Conservation (phyloP, 2,329 filamentous ascomycete species). For the Harringtonia aguacate region DNA sequence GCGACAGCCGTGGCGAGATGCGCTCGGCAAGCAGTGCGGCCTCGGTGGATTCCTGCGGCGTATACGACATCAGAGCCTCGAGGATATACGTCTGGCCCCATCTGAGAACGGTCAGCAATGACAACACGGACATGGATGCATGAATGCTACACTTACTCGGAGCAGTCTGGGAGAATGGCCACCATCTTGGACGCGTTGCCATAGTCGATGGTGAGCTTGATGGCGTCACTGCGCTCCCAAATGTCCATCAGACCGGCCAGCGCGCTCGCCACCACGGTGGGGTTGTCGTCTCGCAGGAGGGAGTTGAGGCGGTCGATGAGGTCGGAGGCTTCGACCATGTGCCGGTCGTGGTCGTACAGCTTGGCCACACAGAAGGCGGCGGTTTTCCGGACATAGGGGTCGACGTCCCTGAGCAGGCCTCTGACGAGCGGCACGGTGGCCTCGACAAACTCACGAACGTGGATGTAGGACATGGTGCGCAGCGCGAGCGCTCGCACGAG, state of each 20-base stretch:
- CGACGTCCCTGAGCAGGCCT: constrained; percentile 68
- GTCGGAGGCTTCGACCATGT: constrained; percentile 81
- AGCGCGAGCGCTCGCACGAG: constrained; percentile 85
- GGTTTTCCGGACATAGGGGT: constrained; percentile 96
- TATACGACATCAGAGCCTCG: constrained; percentile 94
- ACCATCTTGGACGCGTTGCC: constrained; percentile 96
- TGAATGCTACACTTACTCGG: constrained; percentile 59
- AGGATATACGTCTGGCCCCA: constrained; percentile 99
- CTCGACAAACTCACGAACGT: constrained; percentile 92
- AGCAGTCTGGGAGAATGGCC: constrained; percentile 90
- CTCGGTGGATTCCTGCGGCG: constrained; percentile 83
- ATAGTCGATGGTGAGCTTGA: constrained; percentile 97
- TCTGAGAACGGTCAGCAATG: constrained; percentile 31
- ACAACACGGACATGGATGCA: not conserved
- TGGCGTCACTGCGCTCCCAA: constrained; percentile 94
- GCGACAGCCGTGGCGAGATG: constrained; percentile 88
- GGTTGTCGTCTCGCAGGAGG: constrained; percentile 90
- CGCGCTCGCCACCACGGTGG: constrained; percentile 91
- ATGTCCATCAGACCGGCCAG: constrained; percentile 91
- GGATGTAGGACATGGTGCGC: constrained; percentile 93
- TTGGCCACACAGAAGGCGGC: constrained; percentile 95
- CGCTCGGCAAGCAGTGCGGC: constrained; percentile 84
- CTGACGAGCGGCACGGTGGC: constrained; percentile 79
- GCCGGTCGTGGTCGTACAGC: constrained; percentile 90
- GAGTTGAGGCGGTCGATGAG: constrained; percentile 85